Evolutionary conservation across 768 basidiomycete species (phyloP), one percentile per base, ranked within the genome.

Genomic region (Auricularia cornea): DNA sequence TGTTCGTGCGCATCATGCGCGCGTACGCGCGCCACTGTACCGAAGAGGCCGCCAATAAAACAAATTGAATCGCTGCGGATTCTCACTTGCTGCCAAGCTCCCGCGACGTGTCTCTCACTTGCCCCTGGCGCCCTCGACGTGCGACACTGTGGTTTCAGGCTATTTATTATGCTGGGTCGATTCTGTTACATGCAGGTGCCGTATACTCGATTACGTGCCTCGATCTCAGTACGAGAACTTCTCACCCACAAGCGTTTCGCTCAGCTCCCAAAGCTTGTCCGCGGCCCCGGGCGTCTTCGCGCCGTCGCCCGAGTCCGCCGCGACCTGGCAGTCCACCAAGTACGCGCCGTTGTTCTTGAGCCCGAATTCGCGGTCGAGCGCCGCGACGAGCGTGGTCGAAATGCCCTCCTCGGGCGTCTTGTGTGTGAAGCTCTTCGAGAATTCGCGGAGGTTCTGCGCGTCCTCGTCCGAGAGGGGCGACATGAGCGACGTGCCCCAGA

Each of bases 1-100:
- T 95, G 1, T 75, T 96, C 28, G 84, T 76, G 1, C 79, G 79
- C 31, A 75, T 95, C 28, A 84, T 92, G 23, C 68, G 68, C 60
- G 65, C 65, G 33, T 72, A 69, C 54, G 54, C 26, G 12, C 26
- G 26, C 11, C 26, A 20, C 10, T 38, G 35, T 38, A 38, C 35
- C 16, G 35, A 38, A 38, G 35, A 38, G 16, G 10, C 16, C 16
- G 16, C 35, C 35, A 38, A 38, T 38, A 38, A 38, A 38, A 38
- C 35, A 8, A 8, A 38, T 10, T 38, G 35, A 38, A n/a, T n/a
- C n/a, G n/a, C n/a, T n/a, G n/a, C n/a, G n/a, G n/a, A n/a, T n/a
- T n/a, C n/a, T n/a, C n/a, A n/a, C n/a, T n/a, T n/a, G n/a, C n/a
- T n/a, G n/a, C n/a, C n/a, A n/a, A n/a, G n/a, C n/a, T n/a, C n/a